These are phyloP conservation scores for Auxenochlorella pyrenoidosa DNA, from an alignment of 139 green algal genomes.

Conservation along the genomic window DNA sequence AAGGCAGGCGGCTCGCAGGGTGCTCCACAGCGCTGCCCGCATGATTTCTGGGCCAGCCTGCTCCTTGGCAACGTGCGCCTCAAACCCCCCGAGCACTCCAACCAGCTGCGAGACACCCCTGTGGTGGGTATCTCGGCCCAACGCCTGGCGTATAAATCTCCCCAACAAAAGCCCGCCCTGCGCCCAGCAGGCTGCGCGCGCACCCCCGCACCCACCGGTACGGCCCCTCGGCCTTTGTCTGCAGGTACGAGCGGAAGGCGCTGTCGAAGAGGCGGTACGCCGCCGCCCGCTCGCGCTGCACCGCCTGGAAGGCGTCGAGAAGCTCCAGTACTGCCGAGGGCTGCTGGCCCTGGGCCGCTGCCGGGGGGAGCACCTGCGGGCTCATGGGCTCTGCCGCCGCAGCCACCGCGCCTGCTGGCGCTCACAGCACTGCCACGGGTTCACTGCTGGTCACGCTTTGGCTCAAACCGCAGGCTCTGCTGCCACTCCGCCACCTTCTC, in stretches of 20 bases:
- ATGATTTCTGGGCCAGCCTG: too few species aligned
- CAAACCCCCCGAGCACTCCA: too few species aligned
- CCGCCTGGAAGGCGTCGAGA: conserved; percentile 26
- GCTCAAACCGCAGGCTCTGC: conserved; percentile 31
- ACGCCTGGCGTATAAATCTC: too few species aligned
- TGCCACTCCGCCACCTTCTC: conserved; percentile 20
- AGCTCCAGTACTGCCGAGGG: neutral
- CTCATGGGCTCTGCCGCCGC: neutral
- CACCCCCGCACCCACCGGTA: neutral
- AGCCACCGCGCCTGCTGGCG: neutral
- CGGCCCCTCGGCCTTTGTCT: conserved; percentile 24
- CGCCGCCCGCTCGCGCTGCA: conserved; percentile 37
- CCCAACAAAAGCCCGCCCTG: too few species aligned
- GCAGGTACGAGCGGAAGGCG: conserved; percentile 17
- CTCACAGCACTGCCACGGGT: neutral
- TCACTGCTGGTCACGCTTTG: neutral
- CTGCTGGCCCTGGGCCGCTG: neutral
- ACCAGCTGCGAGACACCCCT: too few species aligned
- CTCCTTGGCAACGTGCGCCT: too few species aligned
- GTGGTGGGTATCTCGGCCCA: too few species aligned
- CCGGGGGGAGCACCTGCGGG: neutral
- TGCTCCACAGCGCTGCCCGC: too few species aligned
- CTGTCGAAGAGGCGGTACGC: conserved; percentile 33
- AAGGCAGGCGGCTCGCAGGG: too few species aligned
- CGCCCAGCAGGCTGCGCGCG: neutral